A percentile compares a stretch with the other conserved stretches of the same genome.
Evolutionary conservation across 176 grass and related monocot species (phyloP).

Genomic region (Musa acuminata): DNA sequence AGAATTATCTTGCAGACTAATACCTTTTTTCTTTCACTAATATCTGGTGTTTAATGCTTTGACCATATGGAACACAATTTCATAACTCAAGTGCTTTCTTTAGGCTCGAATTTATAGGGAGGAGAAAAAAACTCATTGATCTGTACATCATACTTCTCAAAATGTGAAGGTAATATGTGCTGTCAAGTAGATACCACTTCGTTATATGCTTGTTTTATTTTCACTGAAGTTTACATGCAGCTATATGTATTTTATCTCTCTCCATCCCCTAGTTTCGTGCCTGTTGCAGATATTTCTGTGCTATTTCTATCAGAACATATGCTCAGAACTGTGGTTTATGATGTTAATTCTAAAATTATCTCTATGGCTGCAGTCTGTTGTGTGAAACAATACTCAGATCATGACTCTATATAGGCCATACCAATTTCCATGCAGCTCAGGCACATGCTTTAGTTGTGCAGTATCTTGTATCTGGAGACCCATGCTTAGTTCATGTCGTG

Average conservation of each 20-base stretch:
- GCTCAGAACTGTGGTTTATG: not conserved
- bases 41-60: not conserved
- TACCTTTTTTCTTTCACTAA: not conserved
- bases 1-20: not conserved
- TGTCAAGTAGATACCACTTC: not conserved
- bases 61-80: constrained; percentile 2
- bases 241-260: constrained; percentile 1
- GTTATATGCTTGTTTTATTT: not conserved
- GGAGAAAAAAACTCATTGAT: constrained; percentile 76
- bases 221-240: not conserved
- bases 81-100: not conserved
- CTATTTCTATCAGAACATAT: not conserved
- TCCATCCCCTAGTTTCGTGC: constrained; percentile 15
- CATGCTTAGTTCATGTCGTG: too few relatives aligned
- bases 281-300: not conserved
- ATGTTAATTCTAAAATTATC: not conserved
- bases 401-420: too few relatives aligned
- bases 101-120: constrained; percentile 91
- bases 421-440: too few relatives aligned
- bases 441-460: too few relatives aligned
- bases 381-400: constrained; percentile 63
- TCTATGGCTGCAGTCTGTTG: constrained; percentile 53
- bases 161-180: constrained; percentile 55
- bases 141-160: constrained; percentile 87
- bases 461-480: too few relatives aligned